Evolutionary conservation across 2,329 filamentous ascomycete genomes (phyloP), one percentile per base, ranked within the genome.

Genomic region (Blastomyces parvus): DNA sequence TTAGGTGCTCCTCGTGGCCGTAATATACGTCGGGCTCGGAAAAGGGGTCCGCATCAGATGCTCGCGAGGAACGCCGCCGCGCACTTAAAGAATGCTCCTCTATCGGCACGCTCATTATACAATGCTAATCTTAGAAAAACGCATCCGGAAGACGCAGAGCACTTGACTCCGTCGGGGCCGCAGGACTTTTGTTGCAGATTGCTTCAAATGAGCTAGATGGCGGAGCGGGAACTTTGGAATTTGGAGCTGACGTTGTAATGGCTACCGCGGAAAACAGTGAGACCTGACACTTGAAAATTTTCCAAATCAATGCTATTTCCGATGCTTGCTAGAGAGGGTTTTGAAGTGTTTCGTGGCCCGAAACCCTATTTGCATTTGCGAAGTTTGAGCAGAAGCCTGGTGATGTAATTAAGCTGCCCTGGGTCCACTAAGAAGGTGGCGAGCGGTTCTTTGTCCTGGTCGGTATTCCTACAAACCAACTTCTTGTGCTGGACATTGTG

Each of bases 21-120:
- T 86, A 86, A 74, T 86, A 86, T 66, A 85, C 74, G 65, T 83
- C 79, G 9, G 84, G 79, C 48, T 83, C 77, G 46, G 83, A 83
- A 69, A 81, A 82, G 5, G 84, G 84, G 72, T 86, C 84, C 67
- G 79, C 70, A 63, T 76, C 75, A 65, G 80, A 79, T 9, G 42
- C 19, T 17, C 25, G 38, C 8, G 42, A 57, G 13, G 55, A 50
- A 48, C 38, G 40, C 4, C 58, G 42, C 13, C 58, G 58, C 14
- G 6, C 6, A 36, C 25, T 27, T 13, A 27, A 3, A 30, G 42
- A 46, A 46, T 44, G 60, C 4, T 22, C 46, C 33, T 67, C 72
- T 67, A 76, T 67, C 73, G 73, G 67, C 71, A 74, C 75, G 72
- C 70, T 77, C 77, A 79, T 79, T 66, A 52, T 64, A 11, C 22